Evolutionary conservation across 176 grass and related monocot genomes (phyloP).

Genomic region (Hsuehochloa calcarea): DNA sequence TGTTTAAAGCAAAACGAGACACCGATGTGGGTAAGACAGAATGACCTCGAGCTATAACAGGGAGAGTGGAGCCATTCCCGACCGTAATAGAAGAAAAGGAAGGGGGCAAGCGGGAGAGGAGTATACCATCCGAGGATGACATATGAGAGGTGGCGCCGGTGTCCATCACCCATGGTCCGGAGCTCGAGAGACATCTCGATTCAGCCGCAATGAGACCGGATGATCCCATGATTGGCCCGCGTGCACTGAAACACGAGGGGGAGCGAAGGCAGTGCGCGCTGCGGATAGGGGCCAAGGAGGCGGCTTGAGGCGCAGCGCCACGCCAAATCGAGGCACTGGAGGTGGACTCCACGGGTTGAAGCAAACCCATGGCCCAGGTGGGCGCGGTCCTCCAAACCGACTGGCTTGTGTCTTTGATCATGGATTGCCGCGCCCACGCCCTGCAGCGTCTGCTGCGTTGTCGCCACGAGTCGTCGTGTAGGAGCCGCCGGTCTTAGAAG

Average conservation of each 20-base stretch:
- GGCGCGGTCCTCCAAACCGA: fast-evolving
- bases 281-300: not conserved
- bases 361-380: fast-evolving
- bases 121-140: not conserved
- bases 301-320: fast-evolving
- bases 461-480: fast-evolving
- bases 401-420: fast-evolving
- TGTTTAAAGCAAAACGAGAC: not conserved
- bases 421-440: not conserved
- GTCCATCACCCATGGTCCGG: not conserved
- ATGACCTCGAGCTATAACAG: not conserved
- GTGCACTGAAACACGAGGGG: fast-evolving
- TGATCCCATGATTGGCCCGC: not conserved
- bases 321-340: fast-evolving
- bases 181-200: not conserved
- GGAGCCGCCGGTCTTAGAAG: fast-evolving
- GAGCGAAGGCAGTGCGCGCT: not conserved
- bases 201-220: not conserved
- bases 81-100: not conserved
- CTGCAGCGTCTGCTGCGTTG: not conserved
- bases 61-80: not conserved
- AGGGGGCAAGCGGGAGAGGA: not conserved
- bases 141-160: not conserved
- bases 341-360: not conserved
- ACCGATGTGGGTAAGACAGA: fast-evolving